Evolutionary conservation across 2,329 filamentous ascomycete genomes (phyloP), one percentile per base, ranked within the genome.

Genomic region (Chaetothyriales sp.): DNA sequence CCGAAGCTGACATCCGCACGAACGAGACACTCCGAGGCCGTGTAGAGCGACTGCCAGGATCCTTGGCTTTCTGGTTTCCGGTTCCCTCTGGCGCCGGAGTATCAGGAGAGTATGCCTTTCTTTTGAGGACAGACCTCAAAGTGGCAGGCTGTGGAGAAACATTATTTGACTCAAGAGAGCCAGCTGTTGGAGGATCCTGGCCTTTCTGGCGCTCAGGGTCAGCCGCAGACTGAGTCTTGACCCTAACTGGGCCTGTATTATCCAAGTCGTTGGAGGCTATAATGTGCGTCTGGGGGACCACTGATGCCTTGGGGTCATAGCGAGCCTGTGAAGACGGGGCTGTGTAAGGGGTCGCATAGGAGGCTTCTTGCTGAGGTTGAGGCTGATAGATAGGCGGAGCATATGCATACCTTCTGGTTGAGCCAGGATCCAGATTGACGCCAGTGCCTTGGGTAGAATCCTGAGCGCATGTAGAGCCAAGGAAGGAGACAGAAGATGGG

Each of bases 1-100:
- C 55, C 42, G 49, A 39, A 48, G 53, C 54, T 51, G 58, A 59
- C 58, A 60, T 60, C 49, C 55, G 58, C 54, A 55, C 55, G 52
- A 59, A 59, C 26, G 51, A 54, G 26, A 53, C 55, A 19, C 50
- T 48, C 48, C 55, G 57, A 50, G 32, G 46, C 46, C 51, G 49
- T 48, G 44, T 28, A 47, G 50, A 19, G 36, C 26, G 36, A 20
- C 20, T 25, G 18, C 46, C 49, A 49, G 55, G 47, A 42, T 36
- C 47, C 22, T 46, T 46, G 20, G 42, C 26, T 46, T 51, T 51
- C 47, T 53, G 53, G 45, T 55, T 49, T 43, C 25, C 46, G 25
- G 32, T 39, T 26, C 18, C 22, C 9, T 48, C 48, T 46, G 48
- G 51, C 26, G 49, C 54, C 20, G 51, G 43, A 20, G 49, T 45